A percentile compares a stretch with the other conserved stretches of the same genome.
Evolutionary conservation across 2,329 filamentous ascomycete genomes (phyloP).

Genomic region (Claviceps humidiphila): DNA sequence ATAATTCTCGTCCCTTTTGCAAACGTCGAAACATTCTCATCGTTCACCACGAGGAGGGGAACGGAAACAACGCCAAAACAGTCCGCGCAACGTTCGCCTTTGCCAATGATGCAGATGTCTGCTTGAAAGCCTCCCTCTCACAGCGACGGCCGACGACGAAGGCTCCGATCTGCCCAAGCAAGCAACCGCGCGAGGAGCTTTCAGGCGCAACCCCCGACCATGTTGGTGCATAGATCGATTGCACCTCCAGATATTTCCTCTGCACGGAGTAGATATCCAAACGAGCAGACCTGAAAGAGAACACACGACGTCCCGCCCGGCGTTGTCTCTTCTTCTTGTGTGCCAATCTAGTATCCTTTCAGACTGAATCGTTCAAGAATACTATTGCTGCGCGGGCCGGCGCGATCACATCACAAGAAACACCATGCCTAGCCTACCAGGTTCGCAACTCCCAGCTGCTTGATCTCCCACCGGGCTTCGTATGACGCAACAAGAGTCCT

Average conservation of each 20-base stretch:
- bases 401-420: conserved; percentile 9
- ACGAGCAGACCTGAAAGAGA: conserved; percentile 8
- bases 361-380: too few relatives aligned
- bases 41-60: too few relatives aligned
- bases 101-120: neutral
- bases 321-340: neutral
- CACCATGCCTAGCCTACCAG: conserved; percentile 42
- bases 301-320: neutral
- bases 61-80: too few relatives aligned
- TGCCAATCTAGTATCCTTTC: too few relatives aligned
- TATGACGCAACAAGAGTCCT: neutral
- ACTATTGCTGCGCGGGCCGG: too few relatives aligned
- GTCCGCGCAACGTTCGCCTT: neutral
- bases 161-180: neutral
- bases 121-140: neutral
- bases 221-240: conserved; percentile 25
- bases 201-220: conserved; percentile 26
- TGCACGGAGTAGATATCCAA: conserved; percentile 22
- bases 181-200: conserved; percentile 6
- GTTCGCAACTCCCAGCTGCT: conserved; percentile 23
- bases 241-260: conserved; percentile 22
- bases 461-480: neutral
- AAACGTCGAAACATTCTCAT: too few relatives aligned
- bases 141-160: conserved; percentile 7
- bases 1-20: too few relatives aligned